Conservation (phyloP, 2,329 filamentous ascomycete genomes). For the Fusarium buharicum region DNA sequence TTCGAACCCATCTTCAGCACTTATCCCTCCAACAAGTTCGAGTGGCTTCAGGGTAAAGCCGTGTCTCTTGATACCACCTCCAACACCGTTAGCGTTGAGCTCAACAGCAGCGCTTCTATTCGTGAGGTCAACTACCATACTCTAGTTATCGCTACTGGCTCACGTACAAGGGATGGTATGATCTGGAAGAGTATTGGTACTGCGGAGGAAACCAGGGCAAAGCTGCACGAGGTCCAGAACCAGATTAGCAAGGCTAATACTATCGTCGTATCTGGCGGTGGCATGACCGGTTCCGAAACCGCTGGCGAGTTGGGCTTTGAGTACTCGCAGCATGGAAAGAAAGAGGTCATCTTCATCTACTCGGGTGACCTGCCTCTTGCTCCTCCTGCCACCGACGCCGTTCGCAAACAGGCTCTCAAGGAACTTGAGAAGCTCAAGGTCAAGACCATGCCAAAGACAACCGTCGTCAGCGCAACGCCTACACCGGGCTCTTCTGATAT, state of each 20-base stretch:
- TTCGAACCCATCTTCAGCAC: conserved; percentile 58
- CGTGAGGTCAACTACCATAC: conserved; percentile 60
- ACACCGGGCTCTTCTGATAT: conserved; percentile 43
- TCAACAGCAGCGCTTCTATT: conserved; percentile 47
- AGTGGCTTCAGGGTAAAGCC: conserved; percentile 63
- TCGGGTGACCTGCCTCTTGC: conserved; percentile 53
- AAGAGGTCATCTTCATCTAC: conserved; percentile 59
- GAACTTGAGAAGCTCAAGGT: conserved; percentile 59
- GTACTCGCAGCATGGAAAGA: conserved; percentile 56
- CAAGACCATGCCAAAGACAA: conserved; percentile 54
- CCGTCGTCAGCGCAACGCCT: conserved; percentile 47
- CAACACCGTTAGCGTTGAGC: conserved; percentile 56
- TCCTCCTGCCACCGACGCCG: conserved; percentile 47
- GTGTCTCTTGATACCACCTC: conserved; percentile 53
- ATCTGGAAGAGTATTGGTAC: conserved; percentile 62
- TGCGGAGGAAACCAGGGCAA: conserved; percentile 55
- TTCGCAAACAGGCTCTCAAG: conserved; percentile 53
- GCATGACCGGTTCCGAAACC: conserved; percentile 62
- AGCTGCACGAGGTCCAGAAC: conserved; percentile 51
- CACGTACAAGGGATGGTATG: conserved; percentile 54
- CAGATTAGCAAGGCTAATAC: conserved; percentile 56
- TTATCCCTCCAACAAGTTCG: conserved; percentile 60
- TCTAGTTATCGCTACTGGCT: conserved; percentile 66
- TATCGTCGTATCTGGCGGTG: conserved; percentile 64
- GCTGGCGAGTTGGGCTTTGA: conserved; percentile 62